phyloP scores from a whole-genome alignment of 2,329 filamentous ascomycete genomes.

The Talaromyces sp. region DNA sequence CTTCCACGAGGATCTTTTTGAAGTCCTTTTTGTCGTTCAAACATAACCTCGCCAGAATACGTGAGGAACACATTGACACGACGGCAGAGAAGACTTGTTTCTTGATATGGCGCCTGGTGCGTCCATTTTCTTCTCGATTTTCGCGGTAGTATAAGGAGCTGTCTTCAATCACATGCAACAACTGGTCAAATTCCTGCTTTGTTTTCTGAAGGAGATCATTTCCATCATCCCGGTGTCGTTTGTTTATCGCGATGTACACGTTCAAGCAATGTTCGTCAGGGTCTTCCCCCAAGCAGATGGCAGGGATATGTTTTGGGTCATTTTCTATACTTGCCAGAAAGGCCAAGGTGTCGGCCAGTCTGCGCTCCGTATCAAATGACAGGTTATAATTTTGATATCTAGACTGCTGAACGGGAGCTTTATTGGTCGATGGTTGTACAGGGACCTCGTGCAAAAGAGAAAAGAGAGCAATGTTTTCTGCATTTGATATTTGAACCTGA shows the following conservation, averaged over 20 bases:
- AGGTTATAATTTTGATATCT: constrained; percentile 16
- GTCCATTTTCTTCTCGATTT: background rate
- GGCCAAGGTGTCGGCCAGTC: constrained; percentile 23
- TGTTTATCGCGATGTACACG: constrained; percentile 29
- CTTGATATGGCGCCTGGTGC: background rate
- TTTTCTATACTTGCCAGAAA: constrained; percentile 28
- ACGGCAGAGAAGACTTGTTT: constrained; percentile 19
- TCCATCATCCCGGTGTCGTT: constrained; percentile 12
- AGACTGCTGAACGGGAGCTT: background rate
- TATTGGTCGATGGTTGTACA: background rate
- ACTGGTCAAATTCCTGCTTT: background rate
- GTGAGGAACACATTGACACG: constrained; percentile 25
- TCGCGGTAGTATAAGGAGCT: background rate
- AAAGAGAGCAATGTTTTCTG: constrained; percentile 11
- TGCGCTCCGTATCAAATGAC: constrained; percentile 27
- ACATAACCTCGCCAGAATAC: constrained; percentile 24
- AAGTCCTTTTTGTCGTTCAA: constrained; percentile 9
- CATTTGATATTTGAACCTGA: background rate
- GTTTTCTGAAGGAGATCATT: constrained; percentile 13
- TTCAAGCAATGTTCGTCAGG: constrained; percentile 13
- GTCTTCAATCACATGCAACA: background rate
- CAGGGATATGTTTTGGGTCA: constrained; percentile 27
- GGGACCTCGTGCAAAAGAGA: constrained; percentile 8
- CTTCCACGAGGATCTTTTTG: background rate
- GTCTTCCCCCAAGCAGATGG: constrained; percentile 26